Base-by-base conservation (phyloP, 306 rosid genomes). In the Gynostemma pentaphyllum region DNA sequence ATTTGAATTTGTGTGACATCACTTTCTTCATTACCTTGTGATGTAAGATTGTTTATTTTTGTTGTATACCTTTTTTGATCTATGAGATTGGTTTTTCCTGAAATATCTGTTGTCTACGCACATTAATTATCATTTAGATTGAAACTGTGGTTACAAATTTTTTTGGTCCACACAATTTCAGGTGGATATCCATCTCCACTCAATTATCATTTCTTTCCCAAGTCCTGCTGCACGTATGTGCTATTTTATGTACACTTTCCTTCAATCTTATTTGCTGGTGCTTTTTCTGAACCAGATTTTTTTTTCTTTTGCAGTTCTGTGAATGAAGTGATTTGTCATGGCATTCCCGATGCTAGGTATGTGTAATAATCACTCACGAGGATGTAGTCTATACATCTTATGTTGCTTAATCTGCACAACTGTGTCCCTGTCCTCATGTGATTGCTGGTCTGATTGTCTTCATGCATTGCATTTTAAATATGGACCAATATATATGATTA, bases 211-310 rank as follows among this genome's bases (percentile, higher is more conserved):
- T 92, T 88, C 75, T 88, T 92, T 77, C 99, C 99, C 12, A 92
- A 92, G 82, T 92, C 99, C 73, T 92, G 99, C 94, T 92, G 99
- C 99, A 92, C 95, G 96, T 92, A 84, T 86, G 95, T 85, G 78
- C 87, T 81, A 67, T 30, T 64, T 77, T 62, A 69, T 85, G 28
- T 36, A 61, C 68, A 59, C 53, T 67, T 66, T 22, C 7, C 37
- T 3, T 51, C 22, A 4, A 11, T 65, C 16, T 26, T 10, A 26
- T 28, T 7, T 15, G 19, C 41, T 70, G 39, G 21, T 51, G 21
- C 9, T 68, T 62, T 64, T 26, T 65, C 32, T 56, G 29, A 37
- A 63, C 45, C 67, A 68, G 69, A 66, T 70, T 41, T 56, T 45
- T 55, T 68, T 28, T 29, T 32, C 15, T 56, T 59, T 70, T 68